Evolutionary conservation across 768 basidiomycete species (phyloP), one percentile per base, ranked within the genome.

Genomic region (Boletus eberwhitei): DNA sequence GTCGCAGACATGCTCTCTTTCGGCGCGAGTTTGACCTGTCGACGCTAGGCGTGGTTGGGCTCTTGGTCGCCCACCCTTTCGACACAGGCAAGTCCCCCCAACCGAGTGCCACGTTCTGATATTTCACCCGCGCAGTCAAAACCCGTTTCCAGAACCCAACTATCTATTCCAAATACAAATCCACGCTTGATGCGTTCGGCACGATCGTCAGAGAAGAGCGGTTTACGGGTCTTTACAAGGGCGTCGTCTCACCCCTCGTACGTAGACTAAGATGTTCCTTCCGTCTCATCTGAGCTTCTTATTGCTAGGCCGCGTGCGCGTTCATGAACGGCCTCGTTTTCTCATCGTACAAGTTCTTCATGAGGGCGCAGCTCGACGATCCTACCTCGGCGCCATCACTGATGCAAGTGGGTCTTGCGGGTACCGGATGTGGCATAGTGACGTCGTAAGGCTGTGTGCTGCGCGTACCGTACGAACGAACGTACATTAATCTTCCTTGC

Each of bases 301-400:
- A 17, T 44, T 21, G 8, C 24, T 57, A 91, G 90, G 78, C 82
- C 2, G 82, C 85, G 3, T 80, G 81, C 22, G 88, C 90, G 0
- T 73, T 88, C 2, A 79, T 92, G 76, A 97, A 95, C 63, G 92
- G 93, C 13, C 75, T 93, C 16, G 84, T 95, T 4, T 96, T 97
- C 68, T 81, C 90, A 0, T 85, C 86, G 0, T 96, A 96, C 73
- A 83, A 86, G 21, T 84, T 88, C 65, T 78, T 94, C 49, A 82
- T 93, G 75, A 81, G 83, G 45, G 55, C 82, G 0, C 89, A 93
- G 65, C 73, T 84, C 6, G 74, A 79, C 1, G 63, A 70, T 45
- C 67, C 73, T 5, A 64, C 75, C 3, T 65, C 70, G 1, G 74
- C 77, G 31, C 90, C 93, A 0, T 83, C 83, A 0, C 75, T 96